Evolutionary conservation across 1,139 yeast genomes (phyloP), one percentile per base, ranked within the genome.

Genomic region (Pichia cactophila): DNA sequence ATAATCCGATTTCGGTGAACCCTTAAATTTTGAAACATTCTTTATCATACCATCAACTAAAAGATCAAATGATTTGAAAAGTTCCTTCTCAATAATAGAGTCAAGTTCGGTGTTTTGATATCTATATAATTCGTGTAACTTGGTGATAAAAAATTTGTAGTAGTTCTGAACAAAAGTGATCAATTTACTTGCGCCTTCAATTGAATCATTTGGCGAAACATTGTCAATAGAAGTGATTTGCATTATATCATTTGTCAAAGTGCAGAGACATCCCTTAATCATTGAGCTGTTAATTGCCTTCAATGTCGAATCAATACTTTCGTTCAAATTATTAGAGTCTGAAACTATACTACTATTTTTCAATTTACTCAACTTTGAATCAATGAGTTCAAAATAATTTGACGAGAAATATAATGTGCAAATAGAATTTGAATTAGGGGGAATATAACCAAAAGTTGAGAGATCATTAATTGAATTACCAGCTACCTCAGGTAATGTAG

Each of bases 401-500:
- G 45, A 68, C 66, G 44, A 72, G 61, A 44, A 78, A 65, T 51
- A 68, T 61, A 43, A 75, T 2, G 83, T 71, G 45, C 85, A 73
- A 33, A 83, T 64, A 9, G 83, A 75, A 56, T 81, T 83, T 1
- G 86, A 71, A 50, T 70, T 68, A 1, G 81, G 81, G 2, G 89
- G 88, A 29, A 81, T 60, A 56, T 80, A 81, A 2, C 81, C 80
- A 62, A 71, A 73, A 41, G 74, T 62, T 10, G 65, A 56, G 4
- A 69, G 61, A 1, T 60, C 42, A 33, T 44, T 33, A 5, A 51
- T 17, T 26, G 54, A 52, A 38, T 55, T 55, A 33, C 31, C 66
- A 20, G 49, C 46, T 26, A 43, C 42, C 1, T 31, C 33, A 11
- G 54, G 50, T 10, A 50, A 43, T 9, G 33, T 42, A 3, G 53